Conservation (phyloP, 2,329 filamentous ascomycete species). For the Xylaria sp. region DNA sequence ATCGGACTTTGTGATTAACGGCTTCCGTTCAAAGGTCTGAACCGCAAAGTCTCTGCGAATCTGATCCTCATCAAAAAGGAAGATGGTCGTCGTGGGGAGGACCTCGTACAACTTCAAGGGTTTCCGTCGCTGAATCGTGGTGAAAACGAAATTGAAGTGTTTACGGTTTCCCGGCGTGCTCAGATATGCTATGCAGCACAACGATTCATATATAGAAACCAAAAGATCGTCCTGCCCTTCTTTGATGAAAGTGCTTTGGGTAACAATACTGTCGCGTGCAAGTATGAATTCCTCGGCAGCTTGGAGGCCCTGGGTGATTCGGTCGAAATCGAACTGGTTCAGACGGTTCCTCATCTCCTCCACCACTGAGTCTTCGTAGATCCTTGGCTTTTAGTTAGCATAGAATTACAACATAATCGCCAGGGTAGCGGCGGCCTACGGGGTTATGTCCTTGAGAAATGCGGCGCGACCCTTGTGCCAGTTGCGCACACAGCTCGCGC, state of each 20-base stretch:
- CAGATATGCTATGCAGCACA: conserved; percentile 86
- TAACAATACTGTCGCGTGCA: conserved; percentile 53
- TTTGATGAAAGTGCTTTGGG: conserved; percentile 55
- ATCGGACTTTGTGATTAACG: conserved; percentile 73
- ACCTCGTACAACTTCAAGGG: conserved; percentile 79
- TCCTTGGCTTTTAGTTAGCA: conserved; percentile 37
- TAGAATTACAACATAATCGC: background rate
- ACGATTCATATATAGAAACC: conserved; percentile 85
- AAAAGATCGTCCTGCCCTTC: conserved; percentile 69
- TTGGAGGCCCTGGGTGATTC: conserved; percentile 70
- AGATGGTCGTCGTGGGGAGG: conserved; percentile 84
- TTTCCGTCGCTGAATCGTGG: conserved; percentile 80
- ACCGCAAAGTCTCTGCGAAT: conserved; percentile 74
- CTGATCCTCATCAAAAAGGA: conserved; percentile 80
- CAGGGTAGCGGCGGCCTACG: conserved; percentile 56
- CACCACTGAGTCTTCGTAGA: conserved; percentile 63
- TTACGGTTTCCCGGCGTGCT: conserved; percentile 61
- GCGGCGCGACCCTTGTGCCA: conserved; percentile 77
- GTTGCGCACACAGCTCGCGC: conserved; percentile 76
- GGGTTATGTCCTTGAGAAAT: conserved; percentile 71
- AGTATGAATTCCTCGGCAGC: conserved; percentile 66
- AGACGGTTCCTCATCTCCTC: conserved; percentile 66
- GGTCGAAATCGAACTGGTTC: conserved; percentile 68
- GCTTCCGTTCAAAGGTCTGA: conserved; percentile 72
- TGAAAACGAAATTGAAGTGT: conserved; percentile 85